Evolutionary conservation across 257 asterid species (phyloP), one percentile per base, ranked within the genome.

Genomic region (Scutellaria minor): DNA sequence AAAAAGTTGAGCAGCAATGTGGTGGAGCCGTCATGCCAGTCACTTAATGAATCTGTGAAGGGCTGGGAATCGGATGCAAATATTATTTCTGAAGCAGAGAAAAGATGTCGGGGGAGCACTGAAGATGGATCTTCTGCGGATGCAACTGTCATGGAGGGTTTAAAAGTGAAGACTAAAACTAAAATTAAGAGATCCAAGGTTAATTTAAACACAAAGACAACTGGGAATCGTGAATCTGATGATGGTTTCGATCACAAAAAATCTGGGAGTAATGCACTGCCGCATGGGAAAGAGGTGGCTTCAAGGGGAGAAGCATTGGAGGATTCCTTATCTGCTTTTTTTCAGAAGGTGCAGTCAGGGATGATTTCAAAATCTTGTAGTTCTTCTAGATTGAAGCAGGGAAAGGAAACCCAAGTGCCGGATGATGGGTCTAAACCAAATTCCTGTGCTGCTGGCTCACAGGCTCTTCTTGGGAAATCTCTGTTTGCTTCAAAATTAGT

Each of bases 271-370:
- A 62, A 63, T 66, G 51, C 71, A 58, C 56, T 31, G 48, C 70
- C 66, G 47, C 64, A 75, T 66, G 88, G 55, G 58, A 80, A 83
- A 64, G 87, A 78, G 53, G 73, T 47, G 64, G 77, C 70, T 66
- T 53, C 71, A 66, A 79, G 61, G 42, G 86, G 84, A 63, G 89
- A 80, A 57, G 83, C 76, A 46, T 71, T 74, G 45, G 97, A 85
- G 83, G 96, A 88, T 80, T 89, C 97, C 7, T 82, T 91, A 67
- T 88, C 91, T 75, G 68, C 84, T 63, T 87, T 83, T 65, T 75
- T 84, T 60, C 90, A 64, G 27, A 90, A 87, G 72, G 83, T 87
- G 35, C 97, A 87, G 75, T 84, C 96, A 42, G 90, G 82, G 71
- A 55, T 78, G 72, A 63, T 27, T 48, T 68, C 79, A 67, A 87